Base-by-base conservation (phyloP, 768 basidiomycete genomes). In the Tulasnella calospora region DNA sequence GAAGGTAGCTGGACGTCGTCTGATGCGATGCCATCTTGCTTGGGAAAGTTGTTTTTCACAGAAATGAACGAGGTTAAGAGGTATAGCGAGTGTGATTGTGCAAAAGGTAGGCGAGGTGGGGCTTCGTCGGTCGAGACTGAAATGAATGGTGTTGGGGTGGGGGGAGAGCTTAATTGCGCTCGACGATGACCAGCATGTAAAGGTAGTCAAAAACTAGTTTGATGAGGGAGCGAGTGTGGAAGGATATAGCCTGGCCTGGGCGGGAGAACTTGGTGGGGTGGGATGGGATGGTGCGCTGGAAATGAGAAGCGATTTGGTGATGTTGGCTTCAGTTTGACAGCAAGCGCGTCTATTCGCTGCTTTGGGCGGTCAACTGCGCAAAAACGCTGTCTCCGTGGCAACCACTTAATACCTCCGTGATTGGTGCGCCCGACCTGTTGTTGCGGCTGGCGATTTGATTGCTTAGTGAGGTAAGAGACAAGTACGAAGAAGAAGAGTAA, bases 1-100 rank as follows among this genome's bases (percentile, higher is more conserved):
- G 73, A 51, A 74, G 73, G 30, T 74, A 74, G 41, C 73, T 46
- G 73, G n/a, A 23, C n/a, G 71, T 27, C n/a, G 57, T 44, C 38
- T 72, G 36, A 17, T 38, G n/a, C 71, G 71, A 72, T 44, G 71
- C 71, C 71, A 72, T 72, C 33, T n/a, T n/a, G n/a, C n/a, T n/a
- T n/a, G n/a, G n/a, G n/a, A n/a, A n/a, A n/a, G n/a, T n/a, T n/a
- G n/a, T n/a, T n/a, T n/a, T n/a, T n/a, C n/a, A n/a, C n/a, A 27
- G n/a, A 61, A 61, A 61, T 27, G 57, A 61, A 61, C n/a, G 57
- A 13, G 57, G 15, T 17, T 8, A 19, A 15, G 12, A 12, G 5
- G 38, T 10, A n/a, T 61, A 61, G 57, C 1, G 23, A 61, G 57
- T 13, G 57, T 23, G 46, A 47, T 6, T n/a, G 57, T 61, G 57